Evolutionary conservation across 2,329 filamentous ascomycete genomes (phyloP).

Genomic region (Xenoacremonium recifei): DNA sequence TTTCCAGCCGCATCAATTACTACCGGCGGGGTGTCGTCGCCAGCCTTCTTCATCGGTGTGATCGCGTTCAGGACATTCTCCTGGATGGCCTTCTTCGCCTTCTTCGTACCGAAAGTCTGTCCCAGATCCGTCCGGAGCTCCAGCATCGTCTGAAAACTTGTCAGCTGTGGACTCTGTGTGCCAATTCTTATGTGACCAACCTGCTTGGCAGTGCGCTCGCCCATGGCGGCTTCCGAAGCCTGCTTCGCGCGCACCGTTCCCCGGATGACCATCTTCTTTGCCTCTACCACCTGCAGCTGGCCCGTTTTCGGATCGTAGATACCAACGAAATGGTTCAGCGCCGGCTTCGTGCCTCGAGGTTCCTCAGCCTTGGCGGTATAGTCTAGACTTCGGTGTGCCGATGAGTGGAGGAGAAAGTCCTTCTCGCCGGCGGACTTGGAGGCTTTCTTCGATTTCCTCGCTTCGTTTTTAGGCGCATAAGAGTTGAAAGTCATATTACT

Average conservation of each 20-base stretch:
- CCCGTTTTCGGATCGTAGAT: conserved; percentile 61
- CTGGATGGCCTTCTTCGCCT: conserved; percentile 75
- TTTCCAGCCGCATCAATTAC: conserved; percentile 55
- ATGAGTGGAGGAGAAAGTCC: conserved; percentile 58
- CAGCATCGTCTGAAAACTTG: conserved; percentile 47
- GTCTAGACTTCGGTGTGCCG: conserved; percentile 55
- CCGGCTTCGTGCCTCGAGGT: conserved; percentile 26
- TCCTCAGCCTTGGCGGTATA: conserved; percentile 56
- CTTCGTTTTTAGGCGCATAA: conserved; percentile 42
- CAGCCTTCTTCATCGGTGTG: conserved; percentile 35
- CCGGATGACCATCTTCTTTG: conserved; percentile 62
- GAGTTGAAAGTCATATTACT: conserved; percentile 43
- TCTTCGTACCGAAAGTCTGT: conserved; percentile 80
- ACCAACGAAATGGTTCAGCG: conserved; percentile 63
- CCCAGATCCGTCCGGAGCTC: conserved; percentile 69
- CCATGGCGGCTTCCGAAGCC: conserved; percentile 46
- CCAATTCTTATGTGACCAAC: conserved; percentile 14
- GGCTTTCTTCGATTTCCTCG: conserved; percentile 35
- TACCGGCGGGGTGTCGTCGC: conserved; percentile 36
- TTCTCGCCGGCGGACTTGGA: conserved; percentile 39
- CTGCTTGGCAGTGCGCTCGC: conserved; percentile 27
- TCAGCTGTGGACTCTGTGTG: conserved; percentile 23
- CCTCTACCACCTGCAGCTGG: conserved; percentile 59
- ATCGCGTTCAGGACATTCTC: conserved; percentile 72
- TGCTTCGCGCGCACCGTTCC: conserved; percentile 57